These are phyloP conservation scores for Penicillium fimorum DNA, from an alignment of 495 filamentous ascomycete species.

Conservation along the genomic window DNA sequence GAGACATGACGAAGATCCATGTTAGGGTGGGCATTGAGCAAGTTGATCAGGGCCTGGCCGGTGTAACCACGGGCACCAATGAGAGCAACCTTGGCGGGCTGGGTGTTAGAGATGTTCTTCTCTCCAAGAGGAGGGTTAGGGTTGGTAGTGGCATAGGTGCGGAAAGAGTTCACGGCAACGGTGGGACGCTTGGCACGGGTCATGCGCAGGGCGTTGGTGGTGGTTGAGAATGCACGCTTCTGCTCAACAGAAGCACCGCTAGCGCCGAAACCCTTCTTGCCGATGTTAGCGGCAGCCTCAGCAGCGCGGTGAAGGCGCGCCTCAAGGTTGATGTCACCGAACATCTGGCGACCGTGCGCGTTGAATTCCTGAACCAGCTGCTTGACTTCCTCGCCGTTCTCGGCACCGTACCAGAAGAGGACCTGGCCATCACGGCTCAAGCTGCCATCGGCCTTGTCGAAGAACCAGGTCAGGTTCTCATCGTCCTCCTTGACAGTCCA, in stretches of 20 bases:
- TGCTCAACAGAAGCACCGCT: slow-evolving; percentile 54
- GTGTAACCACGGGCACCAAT: slow-evolving; percentile 97
- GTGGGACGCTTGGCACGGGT: slow-evolving; percentile 32
- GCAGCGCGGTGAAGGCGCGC: slow-evolving; percentile 77
- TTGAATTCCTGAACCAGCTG: slow-evolving; percentile 86
- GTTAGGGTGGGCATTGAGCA: slow-evolving; percentile 89
- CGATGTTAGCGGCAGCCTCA: slow-evolving; percentile 57
- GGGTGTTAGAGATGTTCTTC: slow-evolving; percentile 81
- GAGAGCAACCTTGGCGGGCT: slow-evolving; percentile 80
- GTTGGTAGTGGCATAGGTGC: slow-evolving; percentile 73
- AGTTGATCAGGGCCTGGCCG: slow-evolving; percentile 84
- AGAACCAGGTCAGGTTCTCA: slow-evolving; percentile 98
- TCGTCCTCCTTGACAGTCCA: slow-evolving; percentile 98
- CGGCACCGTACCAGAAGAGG: slow-evolving; percentile 95
- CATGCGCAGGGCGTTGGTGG: slow-evolving; percentile 43
- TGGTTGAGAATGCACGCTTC: slow-evolving; percentile 63
- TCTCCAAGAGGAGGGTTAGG: slow-evolving; percentile 96
- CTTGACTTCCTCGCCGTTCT: slow-evolving; percentile 79
- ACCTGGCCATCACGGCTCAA: slow-evolving; percentile 81
- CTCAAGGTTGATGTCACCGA: slow-evolving; percentile 88
- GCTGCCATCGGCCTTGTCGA: slow-evolving; percentile 93
- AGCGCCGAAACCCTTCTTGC: slow-evolving; percentile 50
- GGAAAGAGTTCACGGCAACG: slow-evolving; percentile 30
- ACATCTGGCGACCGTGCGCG: slow-evolving; percentile 79
- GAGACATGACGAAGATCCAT: slow-evolving; percentile 93